These are phyloP conservation scores for Nicotiana knightiana DNA, from an alignment of 257 asterid species.

Conservation along the genomic window DNA sequence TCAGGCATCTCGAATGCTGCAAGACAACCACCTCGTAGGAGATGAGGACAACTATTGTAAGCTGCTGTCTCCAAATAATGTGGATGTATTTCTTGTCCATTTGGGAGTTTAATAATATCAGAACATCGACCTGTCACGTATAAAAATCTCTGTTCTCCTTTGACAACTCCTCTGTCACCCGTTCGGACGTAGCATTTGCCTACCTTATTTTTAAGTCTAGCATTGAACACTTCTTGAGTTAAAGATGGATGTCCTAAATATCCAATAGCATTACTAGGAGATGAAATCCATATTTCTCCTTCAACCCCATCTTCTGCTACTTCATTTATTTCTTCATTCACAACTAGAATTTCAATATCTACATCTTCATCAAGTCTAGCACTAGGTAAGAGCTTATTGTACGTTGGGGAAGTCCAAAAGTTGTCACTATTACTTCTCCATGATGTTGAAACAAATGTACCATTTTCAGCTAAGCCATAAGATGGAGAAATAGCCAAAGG, in stretches of 20 bases:
- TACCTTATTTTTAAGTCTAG: constrained; percentile 20
- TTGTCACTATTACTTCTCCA: constrained; percentile 44
- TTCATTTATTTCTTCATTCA: constrained; percentile 50
- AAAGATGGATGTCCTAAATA: constrained; percentile 63
- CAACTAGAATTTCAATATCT: constrained; percentile 54
- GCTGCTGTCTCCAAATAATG: constrained; percentile 71
- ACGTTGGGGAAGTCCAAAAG: constrained; percentile 22
- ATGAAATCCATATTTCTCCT: constrained; percentile 88
- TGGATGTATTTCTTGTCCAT: constrained; percentile 44
- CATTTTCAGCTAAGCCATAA: constrained; percentile 72
- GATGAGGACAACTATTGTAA: constrained; percentile 23
- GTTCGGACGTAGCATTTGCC: constrained; percentile 44
- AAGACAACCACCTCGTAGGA: constrained; percentile 58
- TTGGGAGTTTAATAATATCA: constrained; percentile 37
- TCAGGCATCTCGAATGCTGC: constrained; percentile 35
- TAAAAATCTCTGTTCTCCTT: constrained; percentile 47
- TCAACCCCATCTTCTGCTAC: constrained; percentile 54
- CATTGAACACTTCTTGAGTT: constrained; percentile 47
- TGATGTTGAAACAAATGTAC: constrained; percentile 74
- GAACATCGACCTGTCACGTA: constrained; percentile 56
- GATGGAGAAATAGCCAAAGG: constrained; percentile 60
- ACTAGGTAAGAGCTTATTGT: constrained; percentile 57
- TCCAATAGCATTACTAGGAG: constrained; percentile 68
- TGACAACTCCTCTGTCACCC: constrained; percentile 62
- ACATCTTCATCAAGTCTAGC: constrained; percentile 59